Base-by-base conservation (phyloP, 73 alveolate species). In the Paramecium bursaria region DNA sequence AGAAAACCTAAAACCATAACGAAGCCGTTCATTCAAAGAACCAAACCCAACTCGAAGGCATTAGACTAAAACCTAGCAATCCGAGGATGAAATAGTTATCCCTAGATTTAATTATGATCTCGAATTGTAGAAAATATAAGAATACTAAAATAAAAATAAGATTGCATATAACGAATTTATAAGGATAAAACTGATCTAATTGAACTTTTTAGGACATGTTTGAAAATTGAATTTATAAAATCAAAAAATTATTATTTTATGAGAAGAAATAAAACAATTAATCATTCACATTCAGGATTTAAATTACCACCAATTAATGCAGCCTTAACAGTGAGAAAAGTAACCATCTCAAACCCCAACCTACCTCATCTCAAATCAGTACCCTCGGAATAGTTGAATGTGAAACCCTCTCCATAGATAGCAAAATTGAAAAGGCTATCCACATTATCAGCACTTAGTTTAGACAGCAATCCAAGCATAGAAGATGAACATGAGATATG, bases 401-500 rank as follows among this genome's bases (percentile, higher is more conserved):
- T 7, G 11, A 39, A 7, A 7, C 49, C 49, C 5, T 39, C 49
- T 39, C 5, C 49, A 7, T 5, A 39, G 49, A 39, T 7, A 39
- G 14, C 49, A 7, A 39, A 39, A 39, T 39, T 7, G 49, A 39
- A 39, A 39, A 39, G 49, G 11, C 14, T 11, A 7, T 39, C 49
- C 14, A 39, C 11, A 39, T 39, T 39, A 11, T 39, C 49, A 7
- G 14, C 5, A 5, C 5, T 39, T 7, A 39, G 60, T 21, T 19
- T 33, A 21, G 82, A 67, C 19, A 67, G 82, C 33, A 19, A 27
- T 7, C 25, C 27, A 2, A 67, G 82, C 44, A 35, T 7, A 0
- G 82, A 67, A 15, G 82, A 67, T 15, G 82, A 67, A 14, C 44
- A 25, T 67, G 82, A 67, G 19, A 35, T 67, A 2, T 67, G 82